Evolutionary conservation across 495 filamentous ascomycete species (phyloP).

Genomic region (Penicillium riverlandense): DNA sequence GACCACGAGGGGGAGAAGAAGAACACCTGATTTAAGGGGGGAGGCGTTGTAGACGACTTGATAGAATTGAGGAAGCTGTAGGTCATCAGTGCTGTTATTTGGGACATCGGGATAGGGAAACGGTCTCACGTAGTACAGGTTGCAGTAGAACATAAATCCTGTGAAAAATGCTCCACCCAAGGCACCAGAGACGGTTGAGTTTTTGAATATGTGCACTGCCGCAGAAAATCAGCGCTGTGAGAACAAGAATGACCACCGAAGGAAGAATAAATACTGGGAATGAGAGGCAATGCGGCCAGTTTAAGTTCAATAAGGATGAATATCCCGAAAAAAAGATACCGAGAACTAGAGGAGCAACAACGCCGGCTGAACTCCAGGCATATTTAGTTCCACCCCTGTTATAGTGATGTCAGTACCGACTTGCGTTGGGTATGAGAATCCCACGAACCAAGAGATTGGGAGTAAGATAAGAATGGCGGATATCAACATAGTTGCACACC

Average conservation of each 20-base stretch:
- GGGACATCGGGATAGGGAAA: no score
- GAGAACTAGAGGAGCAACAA: constrained; percentile 3
- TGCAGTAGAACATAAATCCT: constrained; percentile 1
- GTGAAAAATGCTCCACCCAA: neutral
- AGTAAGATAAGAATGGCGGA: no score
- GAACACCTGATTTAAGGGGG: constrained; percentile 43
- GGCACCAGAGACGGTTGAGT: neutral
- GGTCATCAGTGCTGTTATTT: no score
- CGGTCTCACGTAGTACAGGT: no score
- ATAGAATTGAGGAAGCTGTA: constrained; percentile 14
- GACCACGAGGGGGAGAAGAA: constrained; percentile 45
- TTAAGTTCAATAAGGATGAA: constrained; percentile 3
- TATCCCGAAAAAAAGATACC: neutral
- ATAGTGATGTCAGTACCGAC: no score
- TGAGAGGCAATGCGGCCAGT: no score
- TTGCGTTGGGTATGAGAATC: no score
- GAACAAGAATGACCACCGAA: no score
- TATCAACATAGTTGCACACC: no score
- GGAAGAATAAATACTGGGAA: no score
- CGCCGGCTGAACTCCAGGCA: constrained; percentile 3
- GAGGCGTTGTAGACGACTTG: constrained; percentile 28
- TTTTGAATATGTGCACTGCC: constrained; percentile 3
- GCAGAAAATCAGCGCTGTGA: no score
- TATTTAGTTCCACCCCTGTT: neutral
- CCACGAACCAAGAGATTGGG: no score